These are phyloP conservation scores for Caloboletus firmus DNA, from an alignment of 1,284 basidiomycete species.

Conservation along the genomic window DNA sequence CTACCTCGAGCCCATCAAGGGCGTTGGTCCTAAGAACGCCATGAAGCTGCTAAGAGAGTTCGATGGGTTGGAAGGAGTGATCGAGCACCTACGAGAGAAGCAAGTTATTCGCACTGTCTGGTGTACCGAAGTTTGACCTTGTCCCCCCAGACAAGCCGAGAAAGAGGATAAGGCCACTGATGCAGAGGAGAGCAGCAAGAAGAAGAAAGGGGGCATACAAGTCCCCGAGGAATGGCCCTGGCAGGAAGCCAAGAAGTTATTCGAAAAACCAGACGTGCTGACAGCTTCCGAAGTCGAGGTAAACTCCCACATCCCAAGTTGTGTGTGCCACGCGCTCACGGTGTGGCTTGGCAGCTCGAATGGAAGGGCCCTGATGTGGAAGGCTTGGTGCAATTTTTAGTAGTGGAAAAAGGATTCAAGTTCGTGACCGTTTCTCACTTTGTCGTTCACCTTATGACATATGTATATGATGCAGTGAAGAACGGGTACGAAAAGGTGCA, in stretches of 20 bases:
- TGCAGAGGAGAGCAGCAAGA: slow-evolving; percentile 41
- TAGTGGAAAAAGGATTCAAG: slow-evolving; percentile 97
- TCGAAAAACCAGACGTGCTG: slow-evolving; percentile 85
- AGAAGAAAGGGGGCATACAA: slow-evolving; percentile 69
- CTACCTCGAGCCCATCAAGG: slow-evolving; percentile 95
- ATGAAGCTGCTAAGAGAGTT: slow-evolving; percentile 91
- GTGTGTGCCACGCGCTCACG: not conserved
- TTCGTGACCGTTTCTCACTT: slow-evolving; percentile 35
- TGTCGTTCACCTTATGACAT: slow-evolving; percentile 1
- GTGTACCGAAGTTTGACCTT: slow-evolving; percentile 1
- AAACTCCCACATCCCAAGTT: slow-evolving; percentile 9
- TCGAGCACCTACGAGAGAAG: slow-evolving; percentile 82
- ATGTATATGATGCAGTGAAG: slow-evolving; percentile 64
- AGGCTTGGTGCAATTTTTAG: slow-evolving; percentile 92
- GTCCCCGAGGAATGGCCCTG: slow-evolving; percentile 96
- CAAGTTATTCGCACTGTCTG: slow-evolving; percentile 36
- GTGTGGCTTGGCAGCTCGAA: slow-evolving; percentile 63
- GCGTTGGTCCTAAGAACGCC: slow-evolving; percentile 94
- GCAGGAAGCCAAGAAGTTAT: slow-evolving; percentile 91
- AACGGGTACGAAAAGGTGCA: slow-evolving; percentile 92
- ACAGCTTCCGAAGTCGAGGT: slow-evolving; percentile 89
- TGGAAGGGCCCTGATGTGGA: slow-evolving; percentile 95
- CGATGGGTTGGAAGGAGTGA: slow-evolving; percentile 76
- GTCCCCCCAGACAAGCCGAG: slow-evolving; percentile 40
- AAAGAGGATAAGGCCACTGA: slow-evolving; percentile 56